Evolutionary conservation across 148 eudicot genomes (phyloP).

Genomic region (Rhododendron kiyosumense): DNA sequence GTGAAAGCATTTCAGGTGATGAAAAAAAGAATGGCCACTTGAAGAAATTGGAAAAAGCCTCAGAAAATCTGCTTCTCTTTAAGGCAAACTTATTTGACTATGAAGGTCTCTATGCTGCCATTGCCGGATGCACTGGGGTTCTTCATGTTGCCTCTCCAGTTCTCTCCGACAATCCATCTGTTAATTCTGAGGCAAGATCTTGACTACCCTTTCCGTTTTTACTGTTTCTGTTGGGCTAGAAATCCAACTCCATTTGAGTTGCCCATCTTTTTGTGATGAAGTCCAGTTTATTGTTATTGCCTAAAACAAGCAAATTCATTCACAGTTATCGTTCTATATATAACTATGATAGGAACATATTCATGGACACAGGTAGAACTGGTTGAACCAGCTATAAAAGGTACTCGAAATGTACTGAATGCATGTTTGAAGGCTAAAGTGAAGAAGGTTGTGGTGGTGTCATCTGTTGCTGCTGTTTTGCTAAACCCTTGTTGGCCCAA

Average conservation of each 20-base stretch:
- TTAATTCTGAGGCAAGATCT: not conserved
- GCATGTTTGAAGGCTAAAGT: constrained; percentile 46
- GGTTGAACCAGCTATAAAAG: constrained; percentile 44
- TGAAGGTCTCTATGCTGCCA: constrained; percentile 4
- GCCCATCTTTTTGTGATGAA: not conserved
- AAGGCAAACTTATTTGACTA: constrained; percentile 4
- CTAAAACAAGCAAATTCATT: not conserved
- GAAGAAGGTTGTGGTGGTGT: constrained; percentile 39
- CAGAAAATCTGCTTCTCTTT: constrained; percentile 5
- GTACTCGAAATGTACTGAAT: constrained; percentile 39
- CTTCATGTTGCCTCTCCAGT: constrained; percentile 6
- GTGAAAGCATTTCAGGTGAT: not conserved
- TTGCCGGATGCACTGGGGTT: not conserved
- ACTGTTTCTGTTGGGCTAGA: not conserved
- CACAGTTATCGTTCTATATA: not conserved
- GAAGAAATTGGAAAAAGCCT: constrained; percentile 9
- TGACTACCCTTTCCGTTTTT: not conserved
- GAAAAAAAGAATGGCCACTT: constrained; percentile 9
- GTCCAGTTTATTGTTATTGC: not conserved
- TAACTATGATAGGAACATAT: not conserved
- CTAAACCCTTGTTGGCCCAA: constrained; percentile 51
- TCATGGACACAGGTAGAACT: constrained; percentile 25
- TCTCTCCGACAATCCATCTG: not conserved
- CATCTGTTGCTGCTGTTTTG: constrained; percentile 37
- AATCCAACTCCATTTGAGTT: not conserved